phyloP scores from a whole-genome alignment of 306 rosid species.

The Crotalaria pallida region DNA sequence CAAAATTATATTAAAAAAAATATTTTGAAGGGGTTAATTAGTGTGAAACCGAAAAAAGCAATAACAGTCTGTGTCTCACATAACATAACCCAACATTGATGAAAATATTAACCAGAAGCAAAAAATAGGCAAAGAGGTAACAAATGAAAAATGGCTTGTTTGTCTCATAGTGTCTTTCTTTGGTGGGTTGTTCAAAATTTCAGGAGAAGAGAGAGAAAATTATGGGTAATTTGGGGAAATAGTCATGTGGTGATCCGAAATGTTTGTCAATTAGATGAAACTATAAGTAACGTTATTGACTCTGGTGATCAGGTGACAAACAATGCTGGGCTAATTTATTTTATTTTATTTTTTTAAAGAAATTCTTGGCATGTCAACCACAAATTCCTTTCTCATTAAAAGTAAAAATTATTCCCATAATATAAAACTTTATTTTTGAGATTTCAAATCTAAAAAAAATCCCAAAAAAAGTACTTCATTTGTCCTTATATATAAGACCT shows the following conservation, averaged over 20 bases:
- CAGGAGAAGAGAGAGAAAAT: not conserved
- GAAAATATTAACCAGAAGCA: not conserved
- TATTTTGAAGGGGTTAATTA: not conserved
- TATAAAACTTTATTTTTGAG: no score
- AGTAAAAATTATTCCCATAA: no score
- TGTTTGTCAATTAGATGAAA: constrained; percentile 15
- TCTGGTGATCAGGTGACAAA: not conserved
- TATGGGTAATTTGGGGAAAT: constrained; percentile 5
- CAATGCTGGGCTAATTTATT: no score
- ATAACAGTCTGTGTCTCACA: not conserved
- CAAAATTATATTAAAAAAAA: not conserved
- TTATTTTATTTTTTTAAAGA: not conserved
- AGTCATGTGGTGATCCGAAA: constrained; percentile 65
- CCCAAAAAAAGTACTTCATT: no score
- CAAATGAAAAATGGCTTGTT: constrained; percentile 10
- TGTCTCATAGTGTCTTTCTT: constrained; percentile 23
- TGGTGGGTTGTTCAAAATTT: constrained; percentile 34
- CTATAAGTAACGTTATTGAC: constrained; percentile 11
- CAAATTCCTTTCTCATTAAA: no score
- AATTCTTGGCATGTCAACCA: not conserved
- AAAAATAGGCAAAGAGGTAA: no score
- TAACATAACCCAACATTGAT: constrained; percentile 19
- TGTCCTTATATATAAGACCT: no score
- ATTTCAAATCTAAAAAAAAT: no score
- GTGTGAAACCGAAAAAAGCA: constrained; percentile 11